These are phyloP conservation scores for Chaetoscypha palmicola DNA, from an alignment of 2,329 filamentous ascomycete genomes.

Conservation along the genomic window DNA sequence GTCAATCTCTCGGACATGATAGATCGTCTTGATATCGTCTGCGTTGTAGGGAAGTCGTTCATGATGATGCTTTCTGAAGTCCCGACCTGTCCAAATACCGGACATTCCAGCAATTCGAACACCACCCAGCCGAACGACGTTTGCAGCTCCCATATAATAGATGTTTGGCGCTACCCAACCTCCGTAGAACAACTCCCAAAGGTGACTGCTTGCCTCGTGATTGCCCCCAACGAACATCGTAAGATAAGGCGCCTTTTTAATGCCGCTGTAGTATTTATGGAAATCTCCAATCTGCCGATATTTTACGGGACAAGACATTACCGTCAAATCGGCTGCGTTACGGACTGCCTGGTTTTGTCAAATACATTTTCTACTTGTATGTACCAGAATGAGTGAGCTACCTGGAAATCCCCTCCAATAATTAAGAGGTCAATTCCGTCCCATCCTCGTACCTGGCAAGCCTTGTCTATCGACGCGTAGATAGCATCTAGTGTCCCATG, in stretches of 20 bases:
- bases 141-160: conserved; percentile 92
- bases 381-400: conserved; percentile 33
- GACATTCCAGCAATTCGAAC: conserved; percentile 84
- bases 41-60: conserved; percentile 80
- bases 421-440: conserved; percentile 80
- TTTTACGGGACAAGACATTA: conserved; percentile 84
- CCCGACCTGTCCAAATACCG: conserved; percentile 89
- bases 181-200: conserved; percentile 91
- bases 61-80: conserved; percentile 76
- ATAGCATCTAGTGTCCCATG: conserved; percentile 90
- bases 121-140: conserved; percentile 75
- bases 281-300: conserved; percentile 89
- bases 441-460: conserved; percentile 69
- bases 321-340: conserved; percentile 78
- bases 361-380: background rate
- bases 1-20: conserved; percentile 85
- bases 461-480: conserved; percentile 67
- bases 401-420: conserved; percentile 94
- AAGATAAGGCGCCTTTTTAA: conserved; percentile 70
- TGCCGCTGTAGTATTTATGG: conserved; percentile 84
- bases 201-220: conserved; percentile 84
- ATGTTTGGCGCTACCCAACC: conserved; percentile 97
- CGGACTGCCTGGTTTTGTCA: conserved; percentile 59
- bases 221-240: conserved; percentile 93
- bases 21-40: conserved; percentile 73